Percentiles rank a stretch among this genome's conserved stretches.
These are phyloP conservation scores for Piromyces finnis DNA, from an alignment of 192 early-diverging fungal species.

Conservation along the genomic window DNA sequence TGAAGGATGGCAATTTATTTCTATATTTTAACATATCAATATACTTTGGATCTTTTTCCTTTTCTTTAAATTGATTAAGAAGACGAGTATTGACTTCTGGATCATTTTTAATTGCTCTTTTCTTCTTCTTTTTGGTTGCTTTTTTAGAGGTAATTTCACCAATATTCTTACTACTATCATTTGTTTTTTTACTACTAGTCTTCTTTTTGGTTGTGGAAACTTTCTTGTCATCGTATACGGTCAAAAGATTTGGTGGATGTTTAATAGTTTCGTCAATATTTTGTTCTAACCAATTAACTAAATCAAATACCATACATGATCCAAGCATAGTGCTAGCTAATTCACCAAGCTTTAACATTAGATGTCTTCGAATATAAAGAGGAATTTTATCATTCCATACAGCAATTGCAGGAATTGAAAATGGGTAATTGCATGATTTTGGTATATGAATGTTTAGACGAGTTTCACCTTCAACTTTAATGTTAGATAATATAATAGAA, in stretches of 20 bases:
- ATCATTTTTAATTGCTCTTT: neutral
- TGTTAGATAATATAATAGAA: slow-evolving; percentile 9
- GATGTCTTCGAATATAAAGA: slow-evolving; percentile 30
- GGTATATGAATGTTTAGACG: slow-evolving; percentile 46
- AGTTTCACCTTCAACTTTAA: slow-evolving; percentile 11
- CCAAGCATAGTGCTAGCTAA: slow-evolving; percentile 10
- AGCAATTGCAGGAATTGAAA: slow-evolving; percentile 39
- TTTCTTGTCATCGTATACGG: neutral
- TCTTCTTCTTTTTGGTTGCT: neutral
- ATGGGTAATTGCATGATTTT: slow-evolving; percentile 37
- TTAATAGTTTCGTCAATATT: slow-evolving; percentile 6
- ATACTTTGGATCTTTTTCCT: neutral
- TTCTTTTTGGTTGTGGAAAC: neutral
- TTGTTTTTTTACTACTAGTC: neutral
- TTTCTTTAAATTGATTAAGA: neutral
- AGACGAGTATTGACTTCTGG: neutral
- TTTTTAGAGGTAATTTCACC: neutral
- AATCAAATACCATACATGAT: slow-evolving; percentile 19
- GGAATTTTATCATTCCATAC: slow-evolving; percentile 44
- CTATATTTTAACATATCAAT: slow-evolving; percentile 9
- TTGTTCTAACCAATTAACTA: slow-evolving; percentile 15
- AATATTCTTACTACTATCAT: neutral
- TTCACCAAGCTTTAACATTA: slow-evolving; percentile 7
- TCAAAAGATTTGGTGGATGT: slow-evolving; percentile 3
- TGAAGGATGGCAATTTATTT: slow-evolving; percentile 37